Percentiles rank a stretch among this genome's conserved stretches.
phyloP scores from a whole-genome alignment of 768 basidiomycete species.

The Lactifluus echinatus region DNA sequence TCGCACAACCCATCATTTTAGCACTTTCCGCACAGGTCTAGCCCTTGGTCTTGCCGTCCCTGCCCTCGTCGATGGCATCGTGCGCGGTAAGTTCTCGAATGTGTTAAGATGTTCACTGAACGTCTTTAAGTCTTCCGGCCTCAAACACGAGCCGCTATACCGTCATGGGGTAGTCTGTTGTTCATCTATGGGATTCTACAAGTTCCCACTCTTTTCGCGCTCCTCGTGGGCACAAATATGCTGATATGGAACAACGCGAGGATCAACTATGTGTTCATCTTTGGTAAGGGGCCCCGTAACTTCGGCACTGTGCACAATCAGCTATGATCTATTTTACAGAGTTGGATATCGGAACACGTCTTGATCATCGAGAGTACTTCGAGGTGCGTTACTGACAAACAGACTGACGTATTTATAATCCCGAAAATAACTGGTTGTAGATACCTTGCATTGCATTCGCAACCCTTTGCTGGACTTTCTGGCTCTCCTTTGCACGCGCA shows the following conservation, averaged over 20 bases:
- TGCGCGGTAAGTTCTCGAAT: constrained; percentile 40
- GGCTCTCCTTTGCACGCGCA: constrained; percentile 68
- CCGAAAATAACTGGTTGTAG: constrained; percentile 30
- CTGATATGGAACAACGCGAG: constrained; percentile 63
- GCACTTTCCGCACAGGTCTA: constrained; percentile 66
- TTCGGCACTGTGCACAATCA: neutral
- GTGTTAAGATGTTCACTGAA: neutral
- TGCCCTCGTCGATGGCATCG: constrained; percentile 53
- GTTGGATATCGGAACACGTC: constrained; percentile 15
- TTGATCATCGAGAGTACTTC: constrained; percentile 68
- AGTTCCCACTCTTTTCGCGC: constrained; percentile 64
- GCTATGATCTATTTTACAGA: neutral
- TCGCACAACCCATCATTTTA: constrained; percentile 56
- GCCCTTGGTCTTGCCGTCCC: constrained; percentile 66
- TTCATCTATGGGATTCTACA: constrained; percentile 69
- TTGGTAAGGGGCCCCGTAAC: constrained; percentile 41
- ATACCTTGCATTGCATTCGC: constrained; percentile 74
- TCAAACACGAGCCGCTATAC: constrained; percentile 44
- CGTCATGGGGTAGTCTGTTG: constrained; percentile 65
- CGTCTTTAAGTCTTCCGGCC: constrained; percentile 42
- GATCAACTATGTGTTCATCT: constrained; percentile 93
- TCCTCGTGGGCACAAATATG: constrained; percentile 80
- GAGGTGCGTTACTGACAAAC: constrained; percentile 36
- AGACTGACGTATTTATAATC: neutral
- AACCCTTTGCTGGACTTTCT: constrained; percentile 71